Base-by-base conservation (phyloP, 2,329 filamentous ascomycete genomes). In the Phialocephala subalpina region DNA sequence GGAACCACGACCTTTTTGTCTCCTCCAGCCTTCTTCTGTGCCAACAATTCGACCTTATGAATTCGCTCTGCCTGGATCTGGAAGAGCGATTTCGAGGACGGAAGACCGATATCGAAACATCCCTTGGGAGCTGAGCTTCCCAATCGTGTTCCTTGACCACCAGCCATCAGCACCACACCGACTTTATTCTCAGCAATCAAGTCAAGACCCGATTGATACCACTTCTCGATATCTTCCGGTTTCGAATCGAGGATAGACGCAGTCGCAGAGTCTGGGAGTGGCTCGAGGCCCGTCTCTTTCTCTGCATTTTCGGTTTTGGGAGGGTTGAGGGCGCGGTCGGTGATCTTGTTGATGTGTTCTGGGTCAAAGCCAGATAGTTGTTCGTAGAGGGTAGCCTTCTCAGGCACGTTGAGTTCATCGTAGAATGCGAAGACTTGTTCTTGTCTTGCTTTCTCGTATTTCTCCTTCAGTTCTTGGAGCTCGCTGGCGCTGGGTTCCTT, bases 21-120 rank as follows among this genome's bases (percentile, higher is more conserved):
- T 67, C 81, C 83, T 57, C 75, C 77, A 71, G 87, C 83, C 77
- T 90, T 88, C 79, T 91, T 89, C 73, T 89, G 85, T 52, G 95
- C 94, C 70, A 98, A 83, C 74, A 89, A 82, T 82, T 98, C 92
- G 9, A 97, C 82, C 83, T 94, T 97, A 75, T 86, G 86, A 77
- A 99, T 98, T 62, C 96, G 87, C 87, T 99, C 94, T 53, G 92
- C 96, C 81, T 99, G 96, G 73, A 99, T 92, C 84, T 98, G 94
- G 86, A 99, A 99, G 67, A 99, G 87, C 18, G 94, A 94, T 84
- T 99, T 99, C 77, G 91, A 82, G 73, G 93, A 97, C 36, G 95
- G 93, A 64, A 99, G 87, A 20, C 94, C 94, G 79, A 99, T 98
- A 78, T 99, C 91, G 81, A 92, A 99, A 86, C 95, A 98, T 64